Evolutionary conservation across 176 grass and related monocot genomes (phyloP), one percentile per base, ranked within the genome.

Genomic region (Zoysia pacifica): DNA sequence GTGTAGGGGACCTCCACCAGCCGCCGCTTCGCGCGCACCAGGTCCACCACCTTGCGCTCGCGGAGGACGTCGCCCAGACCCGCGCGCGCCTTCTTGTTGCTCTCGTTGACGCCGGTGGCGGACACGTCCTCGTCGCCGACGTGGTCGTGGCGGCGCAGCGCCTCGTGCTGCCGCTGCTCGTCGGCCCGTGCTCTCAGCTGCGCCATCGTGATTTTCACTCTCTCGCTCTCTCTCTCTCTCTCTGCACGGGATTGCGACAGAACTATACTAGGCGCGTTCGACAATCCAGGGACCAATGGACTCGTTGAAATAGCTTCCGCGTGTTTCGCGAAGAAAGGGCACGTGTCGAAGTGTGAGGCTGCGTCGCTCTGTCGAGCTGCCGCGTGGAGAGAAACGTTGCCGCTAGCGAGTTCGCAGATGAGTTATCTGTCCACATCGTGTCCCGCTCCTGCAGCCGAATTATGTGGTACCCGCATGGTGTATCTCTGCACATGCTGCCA

Each of bases 1-100:
- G 89, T 97, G 87, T 94, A 90, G 5, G 91, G 94, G 1, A 97
- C 89, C 89, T 97, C 94, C 62, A 97, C 91, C 8, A 97, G 91
- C 12, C 94, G 91, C 9, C 76, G 89, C 87, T 90, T 97, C 35
- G 69, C 38, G 35, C 79, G 76, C 19, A 83, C 84, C 48, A 97
- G 87, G 2, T 91, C 86, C 46, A 79, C 77, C 56, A 94, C 76
- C 75, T 68, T 89, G 72, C 79, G 84, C 76, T 91, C 89, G 8
- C 84, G 79, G 67, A 97, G 91, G 69, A 90, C 88, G 69, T 84
- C 87, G 79, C 65, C 88, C 3, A 86, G 76, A 3, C 85, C 89
- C 11, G 70, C n/a, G 28, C 82, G 85, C 48, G 87, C 80, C 80
- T 90, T 93, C 83, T 91, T 97, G 69, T 78, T 89, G 64, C 70